Evolutionary conservation across 192 early-diverging fungal species (phyloP).

Genomic region (Coemansia asiatica): DNA sequence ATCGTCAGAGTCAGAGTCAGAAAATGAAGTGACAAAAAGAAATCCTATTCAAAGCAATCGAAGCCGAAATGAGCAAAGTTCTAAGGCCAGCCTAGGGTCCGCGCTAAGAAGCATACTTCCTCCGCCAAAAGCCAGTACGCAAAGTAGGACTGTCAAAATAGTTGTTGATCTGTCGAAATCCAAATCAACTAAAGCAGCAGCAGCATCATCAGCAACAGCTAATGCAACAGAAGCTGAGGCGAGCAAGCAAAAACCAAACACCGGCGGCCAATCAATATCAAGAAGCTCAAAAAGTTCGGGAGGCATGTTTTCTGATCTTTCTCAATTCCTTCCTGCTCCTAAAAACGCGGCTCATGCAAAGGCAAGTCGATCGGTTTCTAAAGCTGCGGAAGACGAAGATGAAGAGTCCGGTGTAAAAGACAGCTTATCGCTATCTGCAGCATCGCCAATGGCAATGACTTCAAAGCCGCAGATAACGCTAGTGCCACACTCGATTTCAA

Average conservation of each 20-base stretch:
- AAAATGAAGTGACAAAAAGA: neutral
- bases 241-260: neutral
- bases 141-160: conserved; percentile 23
- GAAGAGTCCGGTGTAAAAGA: neutral
- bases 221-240: neutral
- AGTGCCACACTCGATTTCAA: conserved; percentile 44
- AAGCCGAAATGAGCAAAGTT: conserved; percentile 22
- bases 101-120: conserved; percentile 40
- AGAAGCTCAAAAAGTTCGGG: neutral
- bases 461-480: conserved; percentile 1
- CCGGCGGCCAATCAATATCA: neutral
- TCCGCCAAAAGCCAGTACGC: conserved; percentile 17
- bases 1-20: conserved; percentile 19
- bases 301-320: conserved; percentile 40
- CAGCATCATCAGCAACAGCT: neutral
- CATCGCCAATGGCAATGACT: neutral
- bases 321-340: conserved; percentile 43
- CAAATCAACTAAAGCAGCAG: neutral
- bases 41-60: neutral
- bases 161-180: conserved; percentile 29
- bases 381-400: neutral
- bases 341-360: conserved; percentile 20
- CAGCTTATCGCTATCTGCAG: neutral
- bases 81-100: conserved; percentile 12
- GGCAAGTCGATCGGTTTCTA: neutral